Conservation (phyloP, 2,329 filamentous ascomycete genomes). For the Cryphonectria naterciae region DNA sequence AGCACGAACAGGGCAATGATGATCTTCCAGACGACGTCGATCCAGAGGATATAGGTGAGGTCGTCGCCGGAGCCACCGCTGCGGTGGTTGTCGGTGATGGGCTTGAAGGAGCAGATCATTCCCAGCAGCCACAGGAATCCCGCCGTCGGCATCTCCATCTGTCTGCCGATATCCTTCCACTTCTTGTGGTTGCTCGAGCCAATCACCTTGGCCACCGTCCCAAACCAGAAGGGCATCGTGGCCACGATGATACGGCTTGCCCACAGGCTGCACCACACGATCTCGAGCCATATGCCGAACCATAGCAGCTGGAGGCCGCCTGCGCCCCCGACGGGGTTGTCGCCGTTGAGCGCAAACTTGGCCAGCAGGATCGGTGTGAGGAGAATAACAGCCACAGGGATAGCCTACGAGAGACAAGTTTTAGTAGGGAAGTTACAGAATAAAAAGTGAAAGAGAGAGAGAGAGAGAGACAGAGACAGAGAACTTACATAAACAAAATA, state of each 20-base stretch:
- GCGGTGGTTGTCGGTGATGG: slow-evolving; percentile 71
- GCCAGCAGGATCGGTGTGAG: slow-evolving; percentile 48
- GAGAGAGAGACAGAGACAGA: background rate
- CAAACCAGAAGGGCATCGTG: slow-evolving; percentile 52
- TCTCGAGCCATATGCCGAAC: slow-evolving; percentile 95
- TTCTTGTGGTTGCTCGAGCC: slow-evolving; percentile 87
- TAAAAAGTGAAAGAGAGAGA: background rate
- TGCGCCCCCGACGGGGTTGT: slow-evolving; percentile 60
- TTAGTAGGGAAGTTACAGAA: no score
- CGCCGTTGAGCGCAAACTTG: slow-evolving; percentile 41
- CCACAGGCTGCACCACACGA: slow-evolving; percentile 92
- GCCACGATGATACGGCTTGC: slow-evolving; percentile 63
- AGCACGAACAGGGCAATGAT: slow-evolving; percentile 84
- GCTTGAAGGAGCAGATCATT: slow-evolving; percentile 82
- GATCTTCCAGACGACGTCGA: slow-evolving; percentile 79
- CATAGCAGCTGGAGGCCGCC: slow-evolving; percentile 81
- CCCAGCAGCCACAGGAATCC: slow-evolving; percentile 93
- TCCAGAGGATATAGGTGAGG: slow-evolving; percentile 65
- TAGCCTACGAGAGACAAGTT: slow-evolving; percentile 18
- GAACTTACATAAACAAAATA: slow-evolving; percentile 51
- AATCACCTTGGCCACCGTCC: slow-evolving; percentile 68
- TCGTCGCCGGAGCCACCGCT: slow-evolving; percentile 46
- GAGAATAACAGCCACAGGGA: slow-evolving; percentile 50
- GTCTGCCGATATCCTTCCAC: slow-evolving; percentile 85
- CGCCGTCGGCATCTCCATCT: slow-evolving; percentile 82